Evolutionary conservation across 768 basidiomycete species (phyloP).

Genomic region (Paxillus ammoniavirescens): DNA sequence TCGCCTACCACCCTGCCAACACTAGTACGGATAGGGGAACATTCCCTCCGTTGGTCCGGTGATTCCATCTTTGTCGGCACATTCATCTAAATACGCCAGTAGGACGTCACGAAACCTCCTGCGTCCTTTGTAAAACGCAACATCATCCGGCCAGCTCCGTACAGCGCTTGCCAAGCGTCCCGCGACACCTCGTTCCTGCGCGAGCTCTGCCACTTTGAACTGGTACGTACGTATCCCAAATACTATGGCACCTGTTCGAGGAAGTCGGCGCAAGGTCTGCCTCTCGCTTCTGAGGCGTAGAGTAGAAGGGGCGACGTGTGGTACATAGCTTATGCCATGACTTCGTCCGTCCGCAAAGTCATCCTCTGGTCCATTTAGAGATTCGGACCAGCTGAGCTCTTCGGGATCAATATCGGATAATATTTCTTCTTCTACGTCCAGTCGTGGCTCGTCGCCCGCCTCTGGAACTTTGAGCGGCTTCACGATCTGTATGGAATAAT

Average conservation of each 20-base stretch:
- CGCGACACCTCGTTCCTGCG: conserved; percentile 56
- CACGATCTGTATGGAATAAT: conserved; percentile 52
- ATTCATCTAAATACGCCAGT: conserved; percentile 23
- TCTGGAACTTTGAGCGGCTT: conserved; percentile 16
- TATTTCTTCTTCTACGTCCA: conserved; percentile 7
- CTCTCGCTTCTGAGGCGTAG: conserved; percentile 63
- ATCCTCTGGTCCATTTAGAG: conserved; percentile 57
- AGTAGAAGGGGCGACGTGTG: conserved; percentile 35
- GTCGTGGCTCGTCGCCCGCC: conserved; percentile 1
- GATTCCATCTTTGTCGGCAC: conserved; percentile 19
- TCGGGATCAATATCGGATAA: conserved; percentile 50
- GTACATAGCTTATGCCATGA: conserved; percentile 8
- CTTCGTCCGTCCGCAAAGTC: conserved; percentile 28
- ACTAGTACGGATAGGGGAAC: conserved; percentile 20
- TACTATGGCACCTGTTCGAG: conserved; percentile 60
- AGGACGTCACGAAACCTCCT: conserved; percentile 22
- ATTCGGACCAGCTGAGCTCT: conserved; percentile 63
- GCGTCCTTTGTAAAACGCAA: conserved; percentile 36
- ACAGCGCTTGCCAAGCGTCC: conserved; percentile 65
- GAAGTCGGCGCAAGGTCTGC: conserved; percentile 68
- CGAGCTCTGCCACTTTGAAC: conserved; percentile 52
- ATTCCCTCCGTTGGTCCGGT: conserved; percentile 12
- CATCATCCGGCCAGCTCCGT: conserved; percentile 66
- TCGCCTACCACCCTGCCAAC: background rate
- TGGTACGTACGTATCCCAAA: conserved; percentile 75